phyloP scores from a whole-genome alignment of 208 protist species.

The Angomonas deanei region DNA sequence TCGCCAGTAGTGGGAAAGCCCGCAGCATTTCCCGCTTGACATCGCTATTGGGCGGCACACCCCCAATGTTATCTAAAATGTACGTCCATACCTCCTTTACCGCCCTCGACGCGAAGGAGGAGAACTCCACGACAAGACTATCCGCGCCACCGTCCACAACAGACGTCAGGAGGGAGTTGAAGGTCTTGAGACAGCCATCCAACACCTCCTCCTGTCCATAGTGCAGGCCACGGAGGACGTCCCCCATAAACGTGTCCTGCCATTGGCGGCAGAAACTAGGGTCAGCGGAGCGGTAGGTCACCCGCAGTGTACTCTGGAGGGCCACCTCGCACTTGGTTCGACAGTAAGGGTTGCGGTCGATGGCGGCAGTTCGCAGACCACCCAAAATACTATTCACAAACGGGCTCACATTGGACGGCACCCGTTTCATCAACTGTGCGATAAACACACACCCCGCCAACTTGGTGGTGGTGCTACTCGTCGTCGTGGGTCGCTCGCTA shows the following conservation, averaged over 20 bases:
- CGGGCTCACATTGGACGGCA: conserved; percentile 54
- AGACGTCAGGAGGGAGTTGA: conserved; percentile 70
- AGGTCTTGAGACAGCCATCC: conserved; percentile 56
- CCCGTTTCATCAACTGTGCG: conserved; percentile 56
- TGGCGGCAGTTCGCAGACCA: conserved; percentile 45
- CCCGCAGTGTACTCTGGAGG: conserved; percentile 43
- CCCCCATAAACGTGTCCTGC: conserved; percentile 55
- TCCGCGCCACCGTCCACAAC: conserved; percentile 26
- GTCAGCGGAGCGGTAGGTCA: conserved; percentile 65
- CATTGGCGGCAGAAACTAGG: conserved; percentile 37
- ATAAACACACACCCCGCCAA: conserved; percentile 70
- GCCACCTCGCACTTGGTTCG: conserved; percentile 35
- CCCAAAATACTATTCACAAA: conserved; percentile 49
- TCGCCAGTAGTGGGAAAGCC: conserved; percentile 60
- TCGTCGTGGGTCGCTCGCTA: not conserved
- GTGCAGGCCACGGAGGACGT: conserved; percentile 35
- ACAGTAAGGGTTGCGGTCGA: conserved; percentile 35
- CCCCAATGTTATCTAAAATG: conserved; percentile 37
- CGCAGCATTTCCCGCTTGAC: conserved; percentile 50
- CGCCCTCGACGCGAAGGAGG: conserved; percentile 17
- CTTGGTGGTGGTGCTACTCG: conserved; percentile 29
- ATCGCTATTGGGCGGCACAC: conserved; percentile 15
- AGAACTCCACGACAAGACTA: conserved; percentile 33
- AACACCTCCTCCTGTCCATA: conserved; percentile 31
- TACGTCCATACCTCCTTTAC: conserved; percentile 59